Base-by-base conservation (phyloP, 2,329 filamentous ascomycete species). In the Scopulariopsis brevicaulis region DNA sequence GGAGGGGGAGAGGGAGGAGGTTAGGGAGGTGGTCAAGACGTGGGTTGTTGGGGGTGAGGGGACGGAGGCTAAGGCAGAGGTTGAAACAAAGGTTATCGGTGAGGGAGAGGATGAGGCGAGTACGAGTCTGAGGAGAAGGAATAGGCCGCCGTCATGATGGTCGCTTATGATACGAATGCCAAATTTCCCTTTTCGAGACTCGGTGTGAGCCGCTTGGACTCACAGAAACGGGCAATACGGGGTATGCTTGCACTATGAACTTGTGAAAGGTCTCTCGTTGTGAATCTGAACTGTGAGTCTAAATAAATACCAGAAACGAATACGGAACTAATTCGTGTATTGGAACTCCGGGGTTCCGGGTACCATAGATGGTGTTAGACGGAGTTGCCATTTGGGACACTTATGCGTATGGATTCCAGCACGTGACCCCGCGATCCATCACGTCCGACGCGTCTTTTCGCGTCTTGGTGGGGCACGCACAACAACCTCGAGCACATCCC, bases 1-100 rank as follows among this genome's bases (percentile, higher is more conserved):
- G 62, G 84, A 87, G 62, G 77, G 75, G 59, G 78, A 75, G 59
- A 73, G 78, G 50, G 79, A 78, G 43, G 89, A 91, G 70, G 77
- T 81, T 20, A 89, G 84, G 69, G 75, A 89, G 66, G 79, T 93
- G 32, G 72, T 89, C 20, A 78, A 86, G 61, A 90, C 84, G 2
- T 92, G 89, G 89, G 79, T 87, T 0, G 71, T 87, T 52, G 78
- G 76, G 3, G 66, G 68, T 24, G 66, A 73, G 14, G 71, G 67
- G 2, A 63, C 62, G 8, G 58, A 62, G 1, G 66, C 70, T 24
- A 63, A 66, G 18, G 62, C 64, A 1, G 60, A 65, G 34, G 46
- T 25, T 18, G 34, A 50, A 6, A 12, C 11, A 53, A 4, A 34
- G 8, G 43, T 53, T 15, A n/a, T 43, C n/a, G 56, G 46, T 15